Percentiles rank a stretch among this genome's conserved stretches.
Evolutionary conservation across 1,284 basidiomycete genomes (phyloP).

Genomic region (Afroboletus lepidellus): DNA sequence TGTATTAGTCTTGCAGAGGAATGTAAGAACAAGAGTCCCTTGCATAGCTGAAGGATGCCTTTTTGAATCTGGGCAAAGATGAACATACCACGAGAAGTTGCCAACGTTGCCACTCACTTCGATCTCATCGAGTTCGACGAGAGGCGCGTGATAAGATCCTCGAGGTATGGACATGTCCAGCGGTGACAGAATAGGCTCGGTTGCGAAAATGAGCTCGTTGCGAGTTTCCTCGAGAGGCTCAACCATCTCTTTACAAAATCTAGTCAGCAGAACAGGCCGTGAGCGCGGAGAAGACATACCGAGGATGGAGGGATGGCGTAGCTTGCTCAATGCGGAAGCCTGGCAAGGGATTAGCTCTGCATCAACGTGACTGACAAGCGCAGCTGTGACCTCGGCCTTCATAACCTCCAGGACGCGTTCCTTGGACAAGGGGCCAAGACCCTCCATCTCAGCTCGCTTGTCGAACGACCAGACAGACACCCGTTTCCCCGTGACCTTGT

Average conservation of each 20-base stretch:
- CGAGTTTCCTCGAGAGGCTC: slow-evolving; percentile 97
- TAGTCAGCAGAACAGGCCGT: slow-evolving; percentile 10
- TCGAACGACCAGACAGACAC: slow-evolving; percentile 91
- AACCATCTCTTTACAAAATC: slow-evolving; percentile 75
- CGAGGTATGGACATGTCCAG: slow-evolving; percentile 73
- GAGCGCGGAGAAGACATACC: slow-evolving; percentile 43
- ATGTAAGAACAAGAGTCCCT: slow-evolving; percentile 92
- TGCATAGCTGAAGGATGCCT: slow-evolving; percentile 91
- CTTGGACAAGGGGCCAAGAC: slow-evolving; percentile 56
- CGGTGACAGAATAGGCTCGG: slow-evolving; percentile 83
- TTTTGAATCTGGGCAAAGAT: slow-evolving; percentile 82
- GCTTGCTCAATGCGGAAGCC: slow-evolving; percentile 82
- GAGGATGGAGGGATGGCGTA: slow-evolving; percentile 93
- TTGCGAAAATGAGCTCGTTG: slow-evolving; percentile 87
- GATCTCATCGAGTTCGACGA: slow-evolving; percentile 85
- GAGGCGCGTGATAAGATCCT: slow-evolving; percentile 49
- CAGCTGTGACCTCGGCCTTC: slow-evolving; percentile 76
- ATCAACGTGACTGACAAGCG: not conserved
- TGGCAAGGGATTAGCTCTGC: slow-evolving; percentile 33
- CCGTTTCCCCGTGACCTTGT: slow-evolving; percentile 85
- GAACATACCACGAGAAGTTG: slow-evolving; percentile 9
- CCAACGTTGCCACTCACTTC: slow-evolving; percentile 54
- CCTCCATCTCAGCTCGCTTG: slow-evolving; percentile 77
- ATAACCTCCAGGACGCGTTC: slow-evolving; percentile 80
- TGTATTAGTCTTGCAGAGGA: slow-evolving; percentile 90